Evolutionary conservation across 2,329 filamentous ascomycete species (phyloP), one percentile per base, ranked within the genome.

Genomic region (Phaeosphaeria sp.): DNA sequence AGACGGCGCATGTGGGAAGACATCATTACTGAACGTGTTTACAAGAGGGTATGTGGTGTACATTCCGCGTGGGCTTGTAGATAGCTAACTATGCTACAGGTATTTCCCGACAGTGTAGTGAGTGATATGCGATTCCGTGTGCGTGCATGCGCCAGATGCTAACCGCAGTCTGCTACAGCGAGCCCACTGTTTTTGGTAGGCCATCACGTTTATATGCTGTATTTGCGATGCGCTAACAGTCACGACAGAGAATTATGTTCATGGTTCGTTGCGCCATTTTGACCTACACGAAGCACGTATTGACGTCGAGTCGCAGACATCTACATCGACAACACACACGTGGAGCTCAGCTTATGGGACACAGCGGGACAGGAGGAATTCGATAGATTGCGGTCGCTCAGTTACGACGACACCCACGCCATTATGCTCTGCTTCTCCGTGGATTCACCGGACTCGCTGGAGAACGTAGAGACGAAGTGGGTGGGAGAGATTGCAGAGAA

Each of bases 381-480:
- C 81, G 95, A 99, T 80, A 89, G 95, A 52, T 82, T 99, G 78
- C 91, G 95, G 73, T 96, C 93, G 64, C 87, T 99, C 54, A 97
- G 93, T 50, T 99, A 99, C 79, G 95, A 93, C 84, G 95, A 99
- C 76, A 99, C 95, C 52, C 95, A 99, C 75, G 89, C 96, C 46
- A 97, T 99, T 72, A 97, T 99, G 90, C 91, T 99, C 68, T 99
- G 95, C 83, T 99, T 98, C 81, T 95, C 91, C 71, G 76, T 98
- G 76, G 95, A 99, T 80, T 97, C 92, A 76, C 92, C 90, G 67
- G 93, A 97, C 78, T 97, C 93, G 2, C 87, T 99, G 60, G 95
- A 99, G 79, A 99, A 99, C 85, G 93, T 99, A 60, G 93, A 97
- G 78, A 94, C 92, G 69, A 99, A 99, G 81, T 99, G 95, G 95